Base-by-base conservation (phyloP, 208 protist species). In the Porcisia deanei region DNA sequence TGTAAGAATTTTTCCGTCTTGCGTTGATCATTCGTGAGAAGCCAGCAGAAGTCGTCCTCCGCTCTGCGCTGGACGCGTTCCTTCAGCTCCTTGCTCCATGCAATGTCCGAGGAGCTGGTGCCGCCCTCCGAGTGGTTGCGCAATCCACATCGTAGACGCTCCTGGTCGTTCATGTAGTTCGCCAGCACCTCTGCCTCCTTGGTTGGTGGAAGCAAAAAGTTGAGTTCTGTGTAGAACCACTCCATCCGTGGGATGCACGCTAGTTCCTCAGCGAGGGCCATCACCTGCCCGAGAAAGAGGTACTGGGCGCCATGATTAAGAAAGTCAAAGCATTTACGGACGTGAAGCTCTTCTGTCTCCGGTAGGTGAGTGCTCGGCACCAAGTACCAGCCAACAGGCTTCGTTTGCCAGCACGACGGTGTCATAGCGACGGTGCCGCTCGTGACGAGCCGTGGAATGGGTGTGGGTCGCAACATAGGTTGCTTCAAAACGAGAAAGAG, bases 131-230 rank as follows among this genome's bases (percentile, higher is more conserved):
- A 88, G 76, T 91, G 85, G 81, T 97, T 95, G 54, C 93, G 89
- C 76, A 95, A 71, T 1, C 88, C 88, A 75, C 91, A 94, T 5
- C 86, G 89, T 71, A 93, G 80, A 34, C 84, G 85, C 79, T 97
- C 93, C 70, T 92, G 86, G 66, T 95, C 90, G 66, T 97, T 97
- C 88, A 95, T 94, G 79, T 88, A 97, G 82, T 85, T 89, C 39
- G 93, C 93, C 49, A 97, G 76, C 25, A 86, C 65, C 79, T 94
- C 93, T 7, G 88, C 93, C 55, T 83, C 73, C 18, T 78, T 78
- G 7, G 89, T 93, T 37, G 91, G 86, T 18, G 93, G 91, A 20
- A 97, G 80, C 34, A 83, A 85, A 65, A 95, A 86, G 76, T 63
- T 79, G 25, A 97, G 77, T 76, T 97, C 88, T 14, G 89, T 83